phyloP scores from a whole-genome alignment of 1,284 basidiomycete species.

The Leccinum proliferum region DNA sequence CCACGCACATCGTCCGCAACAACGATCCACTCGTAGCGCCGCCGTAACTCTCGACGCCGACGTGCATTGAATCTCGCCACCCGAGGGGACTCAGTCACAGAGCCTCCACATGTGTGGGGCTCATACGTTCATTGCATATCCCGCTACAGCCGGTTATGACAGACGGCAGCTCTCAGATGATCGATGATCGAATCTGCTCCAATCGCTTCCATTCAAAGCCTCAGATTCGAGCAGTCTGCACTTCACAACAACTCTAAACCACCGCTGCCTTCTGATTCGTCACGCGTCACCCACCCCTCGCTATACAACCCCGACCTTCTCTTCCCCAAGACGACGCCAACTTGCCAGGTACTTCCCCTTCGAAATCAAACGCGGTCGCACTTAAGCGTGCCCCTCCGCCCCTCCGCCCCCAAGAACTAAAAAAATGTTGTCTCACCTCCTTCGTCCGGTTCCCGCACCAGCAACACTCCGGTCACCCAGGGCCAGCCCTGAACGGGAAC shows the following conservation, averaged over 20 bases:
- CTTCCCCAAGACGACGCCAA: conserved; percentile 24
- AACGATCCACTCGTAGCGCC: not conserved
- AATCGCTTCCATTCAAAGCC: conserved; percentile 56
- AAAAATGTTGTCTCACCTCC: conserved; percentile 35
- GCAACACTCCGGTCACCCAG: conserved; percentile 19
- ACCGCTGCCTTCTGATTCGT: conserved; percentile 18
- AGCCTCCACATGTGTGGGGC: conserved; percentile 7
- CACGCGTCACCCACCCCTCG: conserved; percentile 30
- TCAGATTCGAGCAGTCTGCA: conserved; percentile 54
- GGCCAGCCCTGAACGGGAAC: conserved; percentile 21
- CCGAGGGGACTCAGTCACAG: conserved; percentile 4
- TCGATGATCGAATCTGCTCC: conserved; percentile 42
- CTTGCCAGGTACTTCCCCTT: too few relatives aligned
- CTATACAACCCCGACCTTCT: conserved; percentile 34
- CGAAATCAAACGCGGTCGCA: conserved; percentile 19
- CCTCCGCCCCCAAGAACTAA: conserved; percentile 48
- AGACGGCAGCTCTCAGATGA: conserved; percentile 18
- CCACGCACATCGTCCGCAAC: conserved; percentile 1
- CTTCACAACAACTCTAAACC: conserved; percentile 18
- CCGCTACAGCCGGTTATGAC: conserved; percentile 12
- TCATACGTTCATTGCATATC: conserved; percentile 2
- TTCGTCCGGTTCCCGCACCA: conserved; percentile 39
- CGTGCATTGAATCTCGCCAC: not conserved
- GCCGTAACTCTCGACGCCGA: not conserved
- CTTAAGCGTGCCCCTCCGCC: conserved; percentile 53